Evolutionary conservation across 2,329 filamentous ascomycete species (phyloP), one percentile per base, ranked within the genome.

Genomic region (Nigrospora oryzae): DNA sequence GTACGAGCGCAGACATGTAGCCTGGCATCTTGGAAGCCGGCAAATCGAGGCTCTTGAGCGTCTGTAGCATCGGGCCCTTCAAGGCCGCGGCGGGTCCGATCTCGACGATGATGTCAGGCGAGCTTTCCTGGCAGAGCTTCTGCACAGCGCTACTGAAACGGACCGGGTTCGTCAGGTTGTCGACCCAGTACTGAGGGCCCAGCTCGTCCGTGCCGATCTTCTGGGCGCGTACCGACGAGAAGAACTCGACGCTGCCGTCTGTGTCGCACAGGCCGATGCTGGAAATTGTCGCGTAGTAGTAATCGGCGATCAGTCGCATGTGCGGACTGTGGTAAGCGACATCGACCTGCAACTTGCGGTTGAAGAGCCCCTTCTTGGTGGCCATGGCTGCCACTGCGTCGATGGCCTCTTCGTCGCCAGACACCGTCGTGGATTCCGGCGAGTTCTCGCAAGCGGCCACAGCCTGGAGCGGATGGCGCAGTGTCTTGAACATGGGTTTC

Each of bases 1-100:
- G 46, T 32, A 48, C 36, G 8, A 57, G 43, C 28, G 56, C 53
- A 1, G 62, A 51, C 13, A 62, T 45, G 49, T 64, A 63, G 17
- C 28, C 28, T 3, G 32, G 33, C n/a, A 30, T 42, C 41, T 57
- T 59, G n/a, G 47, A 50, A 14, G 53, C 49, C 4, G 49, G 35
- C n/a, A 51, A 15, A 4, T 49, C 52, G 3, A 61, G n/a, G 7
- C 40, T 49, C 47, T 55, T 55, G 4, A 53, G 43, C 28, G 40
- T 51, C 47, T 55, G 51, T 47, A 53, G 51, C 16, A 55, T 49
- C 4, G 52, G 52, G 17, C 53, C 53, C 44, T 55, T 52, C 4
- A 55, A 49, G 12, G 53, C 53, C 19, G 51, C 49, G 28, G 54
- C 51, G 8, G 53, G 53, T 5, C 53, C 53, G 36, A 55, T 45